Base-by-base conservation (phyloP, 192 early-diverging fungal genomes). In the Ambispora gerdemannii region DNA sequence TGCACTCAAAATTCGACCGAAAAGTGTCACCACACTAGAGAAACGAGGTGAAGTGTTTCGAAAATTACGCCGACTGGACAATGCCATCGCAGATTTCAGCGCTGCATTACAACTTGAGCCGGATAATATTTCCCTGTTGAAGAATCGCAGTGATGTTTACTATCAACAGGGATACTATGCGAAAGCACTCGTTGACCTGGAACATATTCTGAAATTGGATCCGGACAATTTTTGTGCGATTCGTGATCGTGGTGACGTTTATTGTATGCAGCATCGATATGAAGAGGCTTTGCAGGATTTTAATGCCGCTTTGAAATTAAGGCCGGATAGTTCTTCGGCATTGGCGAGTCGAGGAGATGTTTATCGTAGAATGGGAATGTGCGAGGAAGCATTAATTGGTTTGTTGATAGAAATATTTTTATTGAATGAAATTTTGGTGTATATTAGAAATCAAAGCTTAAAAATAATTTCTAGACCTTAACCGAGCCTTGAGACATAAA, bases 181-280 rank as follows among this genome's bases (percentile, higher is more conserved):
- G 19, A 58, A 58, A 58, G 55, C 55, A 20, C 24, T 58, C 13
- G 13, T 27, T 30, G 55, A 58, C 28, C 24, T 58, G 1, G 28
- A 58, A 11, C 20, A 58, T 20, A 30, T 58, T 1, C 24, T 58
- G 55, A 58, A 58, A 28, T 13, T 58, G 10, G 55, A 58, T 27
- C 55, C 55, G 1, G 55, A 13, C 11, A 30, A 58, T 24, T 58
- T 58, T 58, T 58, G 55, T 20, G 55, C 55, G 1, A 58, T 58
- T 58, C 55, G 55, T 20, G 55, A 58, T 58, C 55, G 55, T 27
- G 55, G 55, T 27, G 55, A 58, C 13, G 55, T 58, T 4, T 58
- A 58, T 25, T 58, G 55, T 2, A 58, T 27, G 28, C 55, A 28
- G 28, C 55, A 58, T 58, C 55, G 55, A 13, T 58, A 58, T 30